Conservation (phyloP, 148 eudicot species). For the Cornus suecica region DNA sequence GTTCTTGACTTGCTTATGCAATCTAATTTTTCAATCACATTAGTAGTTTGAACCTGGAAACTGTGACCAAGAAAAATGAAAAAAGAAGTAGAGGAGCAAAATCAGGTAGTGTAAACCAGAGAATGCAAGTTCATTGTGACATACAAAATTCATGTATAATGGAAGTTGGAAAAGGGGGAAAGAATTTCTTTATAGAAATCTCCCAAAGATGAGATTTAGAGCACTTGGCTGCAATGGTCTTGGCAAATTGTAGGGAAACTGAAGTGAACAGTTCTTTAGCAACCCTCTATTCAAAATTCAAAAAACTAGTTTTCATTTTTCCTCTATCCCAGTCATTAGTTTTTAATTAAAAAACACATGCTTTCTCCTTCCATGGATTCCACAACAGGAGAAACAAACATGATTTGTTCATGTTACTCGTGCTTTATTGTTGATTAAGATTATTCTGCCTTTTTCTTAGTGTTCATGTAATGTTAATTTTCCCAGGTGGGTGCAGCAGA, state of each 20-base stretch:
- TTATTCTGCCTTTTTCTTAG: background rate
- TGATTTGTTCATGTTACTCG: background rate
- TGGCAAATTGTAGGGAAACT: too few species aligned
- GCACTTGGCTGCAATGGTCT: too few species aligned
- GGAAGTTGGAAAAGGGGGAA: background rate
- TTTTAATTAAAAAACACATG: too few species aligned
- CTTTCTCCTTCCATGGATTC: background rate
- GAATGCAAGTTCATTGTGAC: background rate
- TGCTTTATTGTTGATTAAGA: background rate
- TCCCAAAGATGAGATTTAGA: too few species aligned
- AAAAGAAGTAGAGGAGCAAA: background rate
- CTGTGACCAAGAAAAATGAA: background rate
- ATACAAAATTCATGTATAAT: background rate
- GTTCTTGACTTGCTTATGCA: background rate
- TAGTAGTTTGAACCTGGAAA: background rate
- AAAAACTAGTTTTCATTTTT: too few species aligned
- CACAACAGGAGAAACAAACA: background rate
- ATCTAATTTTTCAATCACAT: background rate
- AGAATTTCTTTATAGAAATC: too few species aligned
- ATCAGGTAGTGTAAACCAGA: background rate
- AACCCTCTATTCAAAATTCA: too few species aligned
- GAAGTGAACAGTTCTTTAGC: background rate
- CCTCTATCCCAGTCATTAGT: too few species aligned
- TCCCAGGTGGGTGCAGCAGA: conserved; percentile 93
- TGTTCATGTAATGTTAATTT: background rate